Evolutionary conservation across 2,329 filamentous ascomycete species (phyloP), one percentile per base, ranked within the genome.

Genomic region (Ophiocordyceps sinensis): DNA sequence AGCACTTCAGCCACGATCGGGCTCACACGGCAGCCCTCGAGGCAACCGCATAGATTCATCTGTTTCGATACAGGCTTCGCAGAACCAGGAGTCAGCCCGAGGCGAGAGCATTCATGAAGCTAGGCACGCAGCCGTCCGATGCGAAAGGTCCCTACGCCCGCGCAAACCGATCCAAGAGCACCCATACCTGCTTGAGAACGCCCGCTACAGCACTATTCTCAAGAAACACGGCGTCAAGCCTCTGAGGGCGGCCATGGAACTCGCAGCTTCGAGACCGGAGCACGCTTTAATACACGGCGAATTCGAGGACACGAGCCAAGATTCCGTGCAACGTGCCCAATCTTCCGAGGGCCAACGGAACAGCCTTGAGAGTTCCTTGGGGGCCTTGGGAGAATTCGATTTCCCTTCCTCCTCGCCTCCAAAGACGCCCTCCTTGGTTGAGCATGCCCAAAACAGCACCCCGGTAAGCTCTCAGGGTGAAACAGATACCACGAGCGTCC

Each of bases 141-240:
- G 63, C 37, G 63, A 66, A 45, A 65, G 73, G 29, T 73, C 68
- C 4, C 57, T 78, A n/a, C 65, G 74, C 7, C 71, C 72, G 1
- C 66, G 74, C 17, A 78, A 77, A 45, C 73, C 73, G 1, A 77
- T 77, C 7, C 74, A 78, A 50, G 63, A 77, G 49, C 72, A 76
- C 36, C 74, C 74, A 4, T 78, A 77, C 46, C 56, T 70, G 6
- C 57, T 77, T 4, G 74, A 78, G 46, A 70, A 66, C 50, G 71
- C 65, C 0, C 65, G 68, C 26, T 77, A 76, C 51, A 68, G 66
- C 41, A 70, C 58, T 3, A 56, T 65, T 17, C 66, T 76, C 48
- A 72, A 68, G 49, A 65, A 66, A 4, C 72, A 73, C 43, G 74
- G 74, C 21, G 55, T 77, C 26, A 67, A 65, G 40, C 74, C 74